A percentile compares a stretch with the other conserved stretches of the same genome.
Conservation (phyloP, 192 early-diverging fungal species). For the Thamnidium elegans region DNA sequence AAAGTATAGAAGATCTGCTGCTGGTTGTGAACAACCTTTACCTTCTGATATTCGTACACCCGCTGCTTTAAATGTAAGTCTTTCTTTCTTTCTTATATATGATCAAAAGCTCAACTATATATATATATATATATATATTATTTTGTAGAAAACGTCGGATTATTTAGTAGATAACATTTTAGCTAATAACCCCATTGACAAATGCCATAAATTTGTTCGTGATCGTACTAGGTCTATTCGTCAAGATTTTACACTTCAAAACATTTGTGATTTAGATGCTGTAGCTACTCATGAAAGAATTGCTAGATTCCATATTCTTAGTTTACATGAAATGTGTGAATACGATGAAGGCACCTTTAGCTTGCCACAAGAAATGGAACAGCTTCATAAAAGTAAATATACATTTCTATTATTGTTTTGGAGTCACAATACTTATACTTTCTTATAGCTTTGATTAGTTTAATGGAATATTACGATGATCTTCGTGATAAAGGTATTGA, state of each 20-base stretch:
- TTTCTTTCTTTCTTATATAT: not conserved
- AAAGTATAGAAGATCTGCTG: slow-evolving; percentile 78
- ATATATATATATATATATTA: too few relatives aligned
- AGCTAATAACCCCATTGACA: slow-evolving; percentile 50
- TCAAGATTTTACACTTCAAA: slow-evolving; percentile 86
- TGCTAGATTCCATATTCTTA: slow-evolving; percentile 83
- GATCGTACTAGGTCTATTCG: slow-evolving; percentile 84
- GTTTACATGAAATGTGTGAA: slow-evolving; percentile 70
- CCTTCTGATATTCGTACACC: slow-evolving; percentile 89
- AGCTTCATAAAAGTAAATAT: slow-evolving; percentile 74
- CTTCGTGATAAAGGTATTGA: slow-evolving; percentile 46
- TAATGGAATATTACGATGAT: slow-evolving; percentile 88
- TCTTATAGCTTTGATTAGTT: slow-evolving; percentile 63
- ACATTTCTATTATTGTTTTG: not conserved
- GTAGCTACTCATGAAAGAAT: slow-evolving; percentile 75
- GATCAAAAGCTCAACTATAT: too few relatives aligned
- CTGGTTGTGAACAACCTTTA: slow-evolving; percentile 79
- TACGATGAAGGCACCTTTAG: slow-evolving; percentile 54
- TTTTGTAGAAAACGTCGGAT: slow-evolving; percentile 57
- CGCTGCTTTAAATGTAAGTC: slow-evolving; percentile 57
- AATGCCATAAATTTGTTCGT: slow-evolving; percentile 78
- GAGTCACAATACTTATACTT: not conserved
- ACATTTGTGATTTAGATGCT: slow-evolving; percentile 66
- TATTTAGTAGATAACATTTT: slow-evolving; percentile 61
- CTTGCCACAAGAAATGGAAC: slow-evolving; percentile 84